Conservation (phyloP, 2,329 filamentous ascomycete species). For the Colletotrichum tofieldiae region DNA sequence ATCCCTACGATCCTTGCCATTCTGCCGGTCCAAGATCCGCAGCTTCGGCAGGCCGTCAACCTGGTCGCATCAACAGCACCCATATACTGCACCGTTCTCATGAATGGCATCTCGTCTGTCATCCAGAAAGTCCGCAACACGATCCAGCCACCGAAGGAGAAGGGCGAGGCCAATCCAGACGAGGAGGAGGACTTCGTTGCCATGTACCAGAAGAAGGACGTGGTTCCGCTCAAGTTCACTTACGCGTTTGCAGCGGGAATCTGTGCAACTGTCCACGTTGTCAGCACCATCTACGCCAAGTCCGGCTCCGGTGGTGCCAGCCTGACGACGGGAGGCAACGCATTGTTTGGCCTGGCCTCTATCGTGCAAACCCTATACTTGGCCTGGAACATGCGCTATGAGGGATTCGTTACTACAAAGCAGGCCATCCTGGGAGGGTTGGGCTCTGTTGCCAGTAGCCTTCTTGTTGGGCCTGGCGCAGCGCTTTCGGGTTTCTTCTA, state of each 20-base stretch:
- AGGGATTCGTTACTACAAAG: constrained; percentile 13
- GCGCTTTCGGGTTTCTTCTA: constrained; percentile 20
- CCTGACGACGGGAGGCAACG: constrained; percentile 37
- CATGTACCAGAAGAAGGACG: constrained; percentile 28
- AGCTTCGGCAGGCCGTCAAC: not conserved
- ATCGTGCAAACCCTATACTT: not conserved
- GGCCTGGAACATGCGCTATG: constrained; percentile 5
- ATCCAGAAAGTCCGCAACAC: constrained; percentile 5
- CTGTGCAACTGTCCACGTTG: not conserved
- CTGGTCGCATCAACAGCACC: not conserved
- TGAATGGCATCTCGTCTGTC: not conserved
- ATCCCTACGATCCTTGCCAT: not conserved
- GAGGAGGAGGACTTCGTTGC: constrained; percentile 1
- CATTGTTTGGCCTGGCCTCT: constrained; percentile 2
- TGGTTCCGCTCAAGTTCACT: constrained; percentile 6
- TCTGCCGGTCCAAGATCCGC: constrained; percentile 6
- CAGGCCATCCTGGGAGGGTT: not conserved
- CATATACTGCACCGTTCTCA: not conserved
- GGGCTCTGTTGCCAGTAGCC: not conserved
- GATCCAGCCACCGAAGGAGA: not conserved
- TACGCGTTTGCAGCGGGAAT: not conserved
- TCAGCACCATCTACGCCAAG: not conserved
- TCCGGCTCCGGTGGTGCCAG: not conserved
- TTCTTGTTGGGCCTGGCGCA: constrained; percentile 3
- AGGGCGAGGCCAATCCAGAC: not conserved